phyloP scores from a whole-genome alignment of 2,329 filamentous ascomycete species.

The Falciphora oryzae region DNA sequence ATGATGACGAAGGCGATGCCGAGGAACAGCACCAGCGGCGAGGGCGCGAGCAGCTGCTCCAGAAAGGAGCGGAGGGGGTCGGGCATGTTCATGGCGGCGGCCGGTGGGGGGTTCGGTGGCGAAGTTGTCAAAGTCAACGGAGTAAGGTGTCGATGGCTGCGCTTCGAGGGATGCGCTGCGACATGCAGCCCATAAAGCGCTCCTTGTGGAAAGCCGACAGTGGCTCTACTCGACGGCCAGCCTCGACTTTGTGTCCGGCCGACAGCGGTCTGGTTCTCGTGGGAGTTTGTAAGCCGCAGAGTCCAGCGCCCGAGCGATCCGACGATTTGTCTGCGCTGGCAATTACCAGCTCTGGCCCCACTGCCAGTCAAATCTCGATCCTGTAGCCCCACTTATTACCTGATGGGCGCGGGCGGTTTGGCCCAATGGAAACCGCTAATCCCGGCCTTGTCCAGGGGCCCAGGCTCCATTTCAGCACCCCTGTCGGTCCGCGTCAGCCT shows the following conservation, averaged over 20 bases:
- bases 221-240: not conserved
- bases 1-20: conserved; percentile 66
- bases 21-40: conserved; percentile 56
- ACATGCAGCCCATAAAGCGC: not conserved
- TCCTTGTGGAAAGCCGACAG: not conserved
- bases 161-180: not conserved
- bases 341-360: not conserved
- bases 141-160: not conserved
- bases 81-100: conserved; percentile 1
- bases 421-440: not conserved
- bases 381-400: not conserved
- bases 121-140: not conserved
- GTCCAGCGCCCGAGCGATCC: not conserved
- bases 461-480: not conserved
- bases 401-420: no score
- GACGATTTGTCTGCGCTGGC: not conserved
- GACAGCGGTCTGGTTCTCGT: not conserved
- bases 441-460: not conserved
- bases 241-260: not conserved
- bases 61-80: conserved; percentile 32
- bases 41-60: conserved; percentile 54
- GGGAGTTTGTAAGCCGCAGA: not conserved
- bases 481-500: not conserved
- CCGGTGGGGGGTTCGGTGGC: not conserved
- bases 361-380: no score